A percentile compares a stretch with the other conserved stretches of the same genome.
Evolutionary conservation across 2,329 filamentous ascomycete genomes (phyloP).

Genomic region (Cladophialophora exuberans): DNA sequence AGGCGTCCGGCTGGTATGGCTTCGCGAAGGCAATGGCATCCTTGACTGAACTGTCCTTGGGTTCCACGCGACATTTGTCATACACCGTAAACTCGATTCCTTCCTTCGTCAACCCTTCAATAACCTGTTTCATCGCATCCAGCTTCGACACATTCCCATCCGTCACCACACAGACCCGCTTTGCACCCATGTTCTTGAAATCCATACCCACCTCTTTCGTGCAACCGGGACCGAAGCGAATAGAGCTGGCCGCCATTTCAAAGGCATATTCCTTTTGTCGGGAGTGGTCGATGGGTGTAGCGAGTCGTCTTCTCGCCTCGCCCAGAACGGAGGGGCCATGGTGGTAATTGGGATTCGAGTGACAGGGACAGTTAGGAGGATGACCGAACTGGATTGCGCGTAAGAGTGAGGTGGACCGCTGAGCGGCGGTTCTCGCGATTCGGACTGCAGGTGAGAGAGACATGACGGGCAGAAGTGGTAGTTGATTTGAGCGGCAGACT

Average conservation of each 20-base stretch:
- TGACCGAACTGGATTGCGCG: slow-evolving; percentile 90
- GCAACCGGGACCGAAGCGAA: slow-evolving; percentile 89
- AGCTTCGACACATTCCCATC: slow-evolving; percentile 80
- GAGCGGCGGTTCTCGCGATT: slow-evolving; percentile 51
- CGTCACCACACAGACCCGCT: slow-evolving; percentile 89
- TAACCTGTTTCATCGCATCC: slow-evolving; percentile 85
- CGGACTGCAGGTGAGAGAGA: slow-evolving; percentile 47
- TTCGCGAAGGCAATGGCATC: slow-evolving; percentile 88
- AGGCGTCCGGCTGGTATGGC: slow-evolving; percentile 80
- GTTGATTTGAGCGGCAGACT: too few relatives aligned
- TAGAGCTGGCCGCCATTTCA: slow-evolving; percentile 95
- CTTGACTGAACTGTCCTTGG: slow-evolving; percentile 91
- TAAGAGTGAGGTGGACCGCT: slow-evolving; percentile 63
- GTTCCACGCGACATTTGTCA: slow-evolving; percentile 80
- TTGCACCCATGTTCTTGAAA: slow-evolving; percentile 84
- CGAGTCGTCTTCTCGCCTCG: slow-evolving; percentile 64
- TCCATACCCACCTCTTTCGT: slow-evolving; percentile 99
- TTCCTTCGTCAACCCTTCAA: slow-evolving; percentile 76
- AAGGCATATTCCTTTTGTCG: slow-evolving; percentile 95
- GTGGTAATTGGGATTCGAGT: slow-evolving; percentile 83
- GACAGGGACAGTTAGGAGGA: slow-evolving; percentile 86
- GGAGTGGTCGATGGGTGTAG: slow-evolving; percentile 73
- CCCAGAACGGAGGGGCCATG: slow-evolving; percentile 51
- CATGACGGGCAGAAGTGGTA: too few relatives aligned
- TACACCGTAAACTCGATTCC: slow-evolving; percentile 81